Conservation (phyloP, 495 filamentous ascomycete genomes). For the Aspergillus affinis region DNA sequence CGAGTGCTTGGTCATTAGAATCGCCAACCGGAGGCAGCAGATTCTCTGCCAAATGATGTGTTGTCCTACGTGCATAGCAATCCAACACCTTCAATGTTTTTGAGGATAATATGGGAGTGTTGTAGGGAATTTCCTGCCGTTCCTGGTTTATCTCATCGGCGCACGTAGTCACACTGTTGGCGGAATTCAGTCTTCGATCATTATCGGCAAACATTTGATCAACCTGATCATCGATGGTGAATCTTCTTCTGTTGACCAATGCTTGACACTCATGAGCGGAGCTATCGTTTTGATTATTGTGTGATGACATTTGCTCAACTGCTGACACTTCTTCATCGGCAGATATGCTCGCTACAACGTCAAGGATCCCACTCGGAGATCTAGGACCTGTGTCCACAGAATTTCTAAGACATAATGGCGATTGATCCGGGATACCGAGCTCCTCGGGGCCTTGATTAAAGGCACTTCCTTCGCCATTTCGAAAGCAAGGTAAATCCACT, state of each 20-base stretch:
- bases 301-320: not conserved
- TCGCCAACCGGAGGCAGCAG: not conserved
- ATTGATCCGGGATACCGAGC: not conserved
- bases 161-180: not conserved
- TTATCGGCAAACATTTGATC: conserved; percentile 14
- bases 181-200: conserved; percentile 8
- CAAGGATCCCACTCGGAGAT: not conserved
- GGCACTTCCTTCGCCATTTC: not conserved
- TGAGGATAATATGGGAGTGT: not conserved
- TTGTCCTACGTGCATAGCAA: not conserved
- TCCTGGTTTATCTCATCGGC: not conserved
- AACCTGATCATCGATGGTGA: conserved; percentile 23
- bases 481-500: not conserved
- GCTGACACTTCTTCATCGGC: not conserved
- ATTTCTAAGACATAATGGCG: not conserved
- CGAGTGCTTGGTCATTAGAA: too few relatives aligned
- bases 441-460: not conserved
- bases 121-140: not conserved
- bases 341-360: not conserved
- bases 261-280: not conserved
- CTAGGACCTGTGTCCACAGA: not conserved
- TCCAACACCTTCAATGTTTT: not conserved
- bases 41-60: not conserved
- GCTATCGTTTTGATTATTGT: not conserved
- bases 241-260: conserved; percentile 3